Evolutionary conservation across 116 monocot genomes (phyloP).

Genomic region (Trichopus zeylanicus): DNA sequence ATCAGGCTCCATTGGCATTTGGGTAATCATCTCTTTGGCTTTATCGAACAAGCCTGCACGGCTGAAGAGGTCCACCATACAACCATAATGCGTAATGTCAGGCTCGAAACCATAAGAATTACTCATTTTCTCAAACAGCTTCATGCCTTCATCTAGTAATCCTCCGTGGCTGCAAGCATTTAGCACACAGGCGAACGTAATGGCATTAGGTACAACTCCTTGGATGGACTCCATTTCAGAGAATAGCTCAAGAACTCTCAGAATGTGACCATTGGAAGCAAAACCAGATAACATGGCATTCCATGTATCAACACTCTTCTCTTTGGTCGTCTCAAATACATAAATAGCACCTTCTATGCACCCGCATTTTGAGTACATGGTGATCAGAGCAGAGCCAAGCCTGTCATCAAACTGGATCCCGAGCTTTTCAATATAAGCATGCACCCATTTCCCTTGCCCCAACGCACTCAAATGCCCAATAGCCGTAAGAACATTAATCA

Average conservation of each 20-base stretch:
- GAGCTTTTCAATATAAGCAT: conserved; percentile 24
- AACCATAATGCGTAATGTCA: conserved; percentile 60
- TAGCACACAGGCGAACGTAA: conserved; percentile 47
- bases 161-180: conserved; percentile 78
- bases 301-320: conserved; percentile 38
- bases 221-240: conserved; percentile 23
- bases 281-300: conserved; percentile 58
- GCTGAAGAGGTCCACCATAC: conserved; percentile 66
- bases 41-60: conserved; percentile 48
- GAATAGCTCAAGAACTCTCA: conserved; percentile 32
- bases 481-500: conserved; percentile 34
- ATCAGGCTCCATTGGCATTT: conserved; percentile 69
- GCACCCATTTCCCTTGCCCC: conserved; percentile 44
- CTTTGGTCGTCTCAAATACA: conserved; percentile 17
- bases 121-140: conserved; percentile 41
- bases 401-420: conserved; percentile 33
- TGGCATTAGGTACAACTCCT: conserved; percentile 30
- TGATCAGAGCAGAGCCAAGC: conserved; percentile 42
- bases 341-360: conserved; percentile 30
- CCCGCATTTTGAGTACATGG: conserved; percentile 70
- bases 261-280: conserved; percentile 32
- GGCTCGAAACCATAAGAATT: conserved; percentile 35
- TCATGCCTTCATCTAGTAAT: conserved; percentile 30
- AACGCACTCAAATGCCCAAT: conserved; percentile 35
- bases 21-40: conserved; percentile 37